Evolutionary conservation across 2,329 filamentous ascomycete species (phyloP), one percentile per base, ranked within the genome.

Genomic region (Thelonectria discophora): DNA sequence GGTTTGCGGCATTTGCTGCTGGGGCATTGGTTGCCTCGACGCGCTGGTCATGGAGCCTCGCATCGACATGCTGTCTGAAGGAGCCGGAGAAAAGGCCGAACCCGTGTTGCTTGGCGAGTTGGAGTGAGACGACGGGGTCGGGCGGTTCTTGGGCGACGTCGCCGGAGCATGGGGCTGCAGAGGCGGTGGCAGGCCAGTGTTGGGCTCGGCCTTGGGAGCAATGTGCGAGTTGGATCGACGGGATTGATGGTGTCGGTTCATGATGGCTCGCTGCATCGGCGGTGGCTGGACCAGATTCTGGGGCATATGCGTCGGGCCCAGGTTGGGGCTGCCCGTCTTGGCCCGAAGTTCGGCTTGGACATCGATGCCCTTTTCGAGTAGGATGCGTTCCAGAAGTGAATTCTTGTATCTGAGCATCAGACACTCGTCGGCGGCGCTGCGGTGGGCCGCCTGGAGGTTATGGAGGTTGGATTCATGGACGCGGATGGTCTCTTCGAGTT

Each of bases 341-440:
- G 94, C 90, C 66, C 92, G 91, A 71, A 99, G 86, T 80, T 98
- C 95, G 65, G 94, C 92, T 80, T 98, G 93, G 50, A 99, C 95
- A 83, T 99, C 94, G 78, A 98, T 97, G 71, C 93, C 94, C 85
- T 98, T 98, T 80, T 99, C 95, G 39, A 99, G 85, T 55, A 99
- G 85, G 73, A 99, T 97, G 61, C 95, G 88, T 80, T 99, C 95
- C 37, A 99, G 86, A 50, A 98, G 83, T 42, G 95, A 98, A 78
- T 98, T 99, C 82, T 98, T 98, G 79, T 98, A 99, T 61, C 95
- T 90, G 71, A 99, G 84, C 95, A 99, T 98, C 74, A 98, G 80
- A 76, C 95, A 98, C 79, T 98, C 95, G 77, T 98, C 95, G 60
- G 94, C 93, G 60, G 95, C 95, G 73, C 88, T 94, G 71, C 95